These are phyloP conservation scores for Elongisporangium undulatum DNA, from an alignment of 352 stramenopile species.

Conservation along the genomic window DNA sequence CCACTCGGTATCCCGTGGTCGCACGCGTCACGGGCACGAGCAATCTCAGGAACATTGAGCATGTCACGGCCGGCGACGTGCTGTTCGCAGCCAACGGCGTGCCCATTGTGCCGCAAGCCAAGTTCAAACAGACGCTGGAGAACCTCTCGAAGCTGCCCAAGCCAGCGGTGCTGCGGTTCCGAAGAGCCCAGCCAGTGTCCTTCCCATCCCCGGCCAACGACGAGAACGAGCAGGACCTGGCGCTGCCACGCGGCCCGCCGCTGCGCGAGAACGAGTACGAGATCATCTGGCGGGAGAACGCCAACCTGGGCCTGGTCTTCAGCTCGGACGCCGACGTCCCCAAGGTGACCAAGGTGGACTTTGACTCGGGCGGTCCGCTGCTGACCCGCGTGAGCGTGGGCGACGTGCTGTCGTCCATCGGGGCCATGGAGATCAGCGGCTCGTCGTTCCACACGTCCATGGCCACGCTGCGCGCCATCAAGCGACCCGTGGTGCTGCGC, in stretches of 20 bases:
- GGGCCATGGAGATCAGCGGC: conserved; percentile 66
- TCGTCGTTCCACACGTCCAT: conserved; percentile 85
- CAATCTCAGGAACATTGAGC: conserved; percentile 76
- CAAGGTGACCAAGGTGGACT: conserved; percentile 80
- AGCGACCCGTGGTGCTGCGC: conserved; percentile 75
- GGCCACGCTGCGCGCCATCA: conserved; percentile 73
- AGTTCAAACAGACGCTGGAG: conserved; percentile 78
- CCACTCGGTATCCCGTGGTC: conserved; percentile 64
- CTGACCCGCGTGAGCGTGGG: conserved; percentile 69
- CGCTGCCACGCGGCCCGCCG: conserved; percentile 42
- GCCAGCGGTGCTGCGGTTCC: conserved; percentile 62
- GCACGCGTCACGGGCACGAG: conserved; percentile 68
- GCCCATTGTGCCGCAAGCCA: conserved; percentile 64
- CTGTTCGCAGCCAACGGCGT: conserved; percentile 70
- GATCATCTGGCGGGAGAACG: conserved; percentile 80
- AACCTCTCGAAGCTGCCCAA: conserved; percentile 69
- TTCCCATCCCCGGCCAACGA: conserved; percentile 10
- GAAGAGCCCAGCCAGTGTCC: conserved; percentile 31
- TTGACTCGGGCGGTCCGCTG: conserved; percentile 66
- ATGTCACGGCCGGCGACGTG: conserved; percentile 62
- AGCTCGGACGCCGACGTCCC: conserved; percentile 72
- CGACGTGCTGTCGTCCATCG: conserved; percentile 77
- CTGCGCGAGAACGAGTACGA: conserved; percentile 77
- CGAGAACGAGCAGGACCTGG: conserved; percentile 38
- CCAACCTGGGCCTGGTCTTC: conserved; percentile 82